Evolutionary conservation across 176 grass and related monocot genomes (phyloP), one percentile per base, ranked within the genome.

Genomic region (Saccharum officinarum): DNA sequence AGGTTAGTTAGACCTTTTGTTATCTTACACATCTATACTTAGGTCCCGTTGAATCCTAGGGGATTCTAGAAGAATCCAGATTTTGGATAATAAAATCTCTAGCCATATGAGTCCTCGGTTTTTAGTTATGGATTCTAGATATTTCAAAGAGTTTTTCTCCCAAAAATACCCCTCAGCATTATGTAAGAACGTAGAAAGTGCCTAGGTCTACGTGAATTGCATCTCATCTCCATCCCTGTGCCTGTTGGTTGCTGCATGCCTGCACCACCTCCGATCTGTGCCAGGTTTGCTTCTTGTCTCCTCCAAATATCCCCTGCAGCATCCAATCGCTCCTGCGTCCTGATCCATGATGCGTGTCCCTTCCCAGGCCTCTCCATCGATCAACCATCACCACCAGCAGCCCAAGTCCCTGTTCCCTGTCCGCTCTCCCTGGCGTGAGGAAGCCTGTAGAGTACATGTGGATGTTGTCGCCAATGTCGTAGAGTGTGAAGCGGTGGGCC

Each of bases 1-100:
- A 94, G 96, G 96, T 98, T 86, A 85, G 87, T 74, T 73, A 3
- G 6, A 16, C 16, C 70, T 28, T 65, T 65, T 66, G 0, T 59
- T 74, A 18, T 85, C 34, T 63, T 76, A 20, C 15, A 64, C 39
- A 77, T 66, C 33, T 84, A 50, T 52, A 61, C 9, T 25, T 61
- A 11, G 57, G 22, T 61, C 3, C 57, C 4, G n/a, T 60, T 60
- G 55, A 3, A 59, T 59, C 22, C 57, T 61, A 25, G 57, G n/a
- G 52, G 18, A 54, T 54, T 54, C 50, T 54, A 20, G 50, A 20
- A 28, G 28, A 28, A 28, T 28, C 28, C 28, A 59, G 55, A 59
- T 59, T 59, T 59, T 59, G 20, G 22, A 59, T 59, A 10, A n/a
- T 59, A n/a, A 59, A 59, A 59, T 59, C 55, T 59, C 22, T 10